Conservation (phyloP, 1,284 basidiomycete genomes). For the Rhodotorula sp. region DNA sequence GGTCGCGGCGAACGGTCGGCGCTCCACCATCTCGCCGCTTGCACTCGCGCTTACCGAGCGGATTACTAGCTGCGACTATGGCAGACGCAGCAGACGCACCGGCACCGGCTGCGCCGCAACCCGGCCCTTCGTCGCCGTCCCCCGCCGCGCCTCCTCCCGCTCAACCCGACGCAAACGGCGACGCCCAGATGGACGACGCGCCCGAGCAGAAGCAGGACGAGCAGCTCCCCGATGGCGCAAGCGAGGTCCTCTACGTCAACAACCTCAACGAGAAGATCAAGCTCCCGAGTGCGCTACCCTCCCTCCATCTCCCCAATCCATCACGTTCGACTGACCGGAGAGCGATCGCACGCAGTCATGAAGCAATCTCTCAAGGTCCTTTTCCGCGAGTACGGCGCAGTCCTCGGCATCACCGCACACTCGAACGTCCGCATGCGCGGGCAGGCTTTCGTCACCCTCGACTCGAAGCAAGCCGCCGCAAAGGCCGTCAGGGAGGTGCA, state of each 20-base stretch:
- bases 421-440: conserved; percentile 93
- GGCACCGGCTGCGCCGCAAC: not conserved
- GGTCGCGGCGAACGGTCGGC: no score
- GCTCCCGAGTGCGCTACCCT: conserved; percentile 51
- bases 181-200: conserved; percentile 2
- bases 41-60: not conserved
- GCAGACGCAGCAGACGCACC: not conserved
- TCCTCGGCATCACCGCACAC: conserved; percentile 90
- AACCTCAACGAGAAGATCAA: conserved; percentile 98
- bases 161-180: not conserved
- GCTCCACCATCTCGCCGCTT: not conserved
- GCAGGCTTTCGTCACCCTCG: conserved; percentile 95
- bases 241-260: conserved; percentile 92
- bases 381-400: conserved; percentile 90
- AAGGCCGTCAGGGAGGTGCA: conserved; percentile 89
- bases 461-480: conserved; percentile 73
- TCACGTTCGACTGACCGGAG: not conserved
- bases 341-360: conserved; percentile 60
- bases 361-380: conserved; percentile 84
- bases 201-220: conserved; percentile 27
- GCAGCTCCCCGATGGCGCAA: conserved; percentile 54
- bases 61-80: not conserved
- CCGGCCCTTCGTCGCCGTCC: not conserved
- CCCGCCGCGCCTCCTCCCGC: conserved; percentile 16
- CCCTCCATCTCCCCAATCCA: not conserved